A percentile compares a stretch with the other conserved stretches of the same genome.
Conservation (phyloP, 495 filamentous ascomycete species). For the Penicillium lividum region DNA sequence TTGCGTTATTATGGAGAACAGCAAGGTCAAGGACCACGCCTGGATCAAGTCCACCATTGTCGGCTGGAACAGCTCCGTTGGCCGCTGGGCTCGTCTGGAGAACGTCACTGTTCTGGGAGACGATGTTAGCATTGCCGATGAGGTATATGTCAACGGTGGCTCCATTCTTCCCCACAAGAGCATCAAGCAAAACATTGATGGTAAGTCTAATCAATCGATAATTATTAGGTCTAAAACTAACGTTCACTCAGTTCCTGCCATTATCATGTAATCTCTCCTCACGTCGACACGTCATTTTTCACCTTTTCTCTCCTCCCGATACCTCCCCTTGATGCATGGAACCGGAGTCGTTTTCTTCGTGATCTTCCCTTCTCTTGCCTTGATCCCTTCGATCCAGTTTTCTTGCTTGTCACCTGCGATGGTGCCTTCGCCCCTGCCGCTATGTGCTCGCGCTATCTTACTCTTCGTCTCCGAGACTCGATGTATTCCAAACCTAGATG, state of each 20-base stretch:
- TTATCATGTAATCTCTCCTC: conserved; percentile 71
- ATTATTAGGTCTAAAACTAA: conserved; percentile 19
- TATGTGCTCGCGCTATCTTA: conserved; percentile 17
- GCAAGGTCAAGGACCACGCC: conserved; percentile 97
- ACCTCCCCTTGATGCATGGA: conserved; percentile 44
- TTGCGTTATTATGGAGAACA: conserved; percentile 83
- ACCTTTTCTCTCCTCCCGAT: conserved; percentile 24
- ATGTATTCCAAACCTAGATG: conserved; percentile 30
- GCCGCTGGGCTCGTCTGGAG: conserved; percentile 94
- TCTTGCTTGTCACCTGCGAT: conserved; percentile 21
- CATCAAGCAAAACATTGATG: conserved; percentile 97
- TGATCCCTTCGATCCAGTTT: conserved; percentile 19
- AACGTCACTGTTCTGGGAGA: conserved; percentile 97
- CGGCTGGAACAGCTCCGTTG: conserved; percentile 97
- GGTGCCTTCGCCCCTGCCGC: conserved; percentile 11
- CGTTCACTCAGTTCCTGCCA: conserved; percentile 61
- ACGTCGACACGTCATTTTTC: conserved; percentile 35
- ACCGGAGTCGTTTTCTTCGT: conserved; percentile 45
- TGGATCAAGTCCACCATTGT: conserved; percentile 99
- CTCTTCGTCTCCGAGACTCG: conserved; percentile 20
- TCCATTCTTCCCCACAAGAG: conserved; percentile 97
- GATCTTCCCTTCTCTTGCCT: conserved; percentile 31
- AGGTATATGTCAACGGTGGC: conserved; percentile 98
- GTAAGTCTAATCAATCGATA: conserved; percentile 45
- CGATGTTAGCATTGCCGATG: conserved; percentile 98